phyloP scores from a whole-genome alignment of 768 basidiomycete species.

The Boletus eberwhitei region DNA sequence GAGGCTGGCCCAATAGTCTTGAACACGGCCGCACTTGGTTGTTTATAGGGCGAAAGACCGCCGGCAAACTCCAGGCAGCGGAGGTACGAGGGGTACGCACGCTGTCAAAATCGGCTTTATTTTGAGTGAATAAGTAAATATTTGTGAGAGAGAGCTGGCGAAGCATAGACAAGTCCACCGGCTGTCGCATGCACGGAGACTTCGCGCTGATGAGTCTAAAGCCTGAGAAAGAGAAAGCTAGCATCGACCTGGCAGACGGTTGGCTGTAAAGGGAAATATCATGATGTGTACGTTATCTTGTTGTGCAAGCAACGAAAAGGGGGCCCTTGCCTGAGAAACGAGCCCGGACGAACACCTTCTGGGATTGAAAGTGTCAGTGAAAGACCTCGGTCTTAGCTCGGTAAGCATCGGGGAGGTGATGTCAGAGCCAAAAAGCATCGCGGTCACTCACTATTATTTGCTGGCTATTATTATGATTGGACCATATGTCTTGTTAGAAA shows the following conservation, averaged over 20 bases:
- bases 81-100: slow-evolving; percentile 16
- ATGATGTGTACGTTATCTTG: slow-evolving; percentile 28
- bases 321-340: slow-evolving; percentile 26
- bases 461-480: slow-evolving; percentile 2
- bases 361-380: slow-evolving; percentile 8
- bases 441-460: slow-evolving; percentile 7
- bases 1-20: slow-evolving; percentile 10
- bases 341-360: background rate
- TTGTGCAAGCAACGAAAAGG: slow-evolving; percentile 14
- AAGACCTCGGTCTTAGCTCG: slow-evolving; percentile 23
- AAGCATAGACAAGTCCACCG: no score
- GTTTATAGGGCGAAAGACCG: slow-evolving; percentile 1
- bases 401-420: slow-evolving; percentile 16
- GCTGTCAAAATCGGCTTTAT: slow-evolving; percentile 22
- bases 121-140: slow-evolving; percentile 9
- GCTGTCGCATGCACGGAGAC: background rate
- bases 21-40: slow-evolving; percentile 10
- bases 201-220: slow-evolving; percentile 16
- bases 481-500: background rate
- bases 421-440: slow-evolving; percentile 18
- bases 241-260: slow-evolving; percentile 6
- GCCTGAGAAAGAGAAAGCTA: slow-evolving; percentile 25
- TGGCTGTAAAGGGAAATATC: slow-evolving; percentile 6
- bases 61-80: slow-evolving; percentile 16
- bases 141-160: background rate